phyloP scores from a whole-genome alignment of 345 rosid species.

The Atalantia buxifolia region DNA sequence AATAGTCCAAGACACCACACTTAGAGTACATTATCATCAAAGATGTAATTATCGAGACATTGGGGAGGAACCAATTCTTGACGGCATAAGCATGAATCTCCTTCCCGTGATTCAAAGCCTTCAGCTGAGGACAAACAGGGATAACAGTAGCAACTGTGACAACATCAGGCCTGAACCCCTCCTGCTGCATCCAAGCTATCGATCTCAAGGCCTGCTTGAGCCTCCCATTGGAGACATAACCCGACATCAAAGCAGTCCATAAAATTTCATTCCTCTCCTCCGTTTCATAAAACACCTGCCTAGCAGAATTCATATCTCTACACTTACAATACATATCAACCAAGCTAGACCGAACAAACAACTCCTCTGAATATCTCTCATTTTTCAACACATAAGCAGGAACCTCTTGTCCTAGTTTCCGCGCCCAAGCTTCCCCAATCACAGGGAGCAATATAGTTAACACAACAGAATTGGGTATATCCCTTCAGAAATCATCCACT shows the following conservation, averaged over 20 bases:
- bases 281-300: constrained; percentile 64
- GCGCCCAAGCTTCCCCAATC: constrained; percentile 57
- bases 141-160: constrained; percentile 72
- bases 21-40: constrained; percentile 85
- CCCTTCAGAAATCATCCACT: constrained; percentile 69
- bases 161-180: constrained; percentile 73
- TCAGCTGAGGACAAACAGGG: constrained; percentile 70
- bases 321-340: constrained; percentile 89
- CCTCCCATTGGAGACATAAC: constrained; percentile 70
- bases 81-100: constrained; percentile 82
- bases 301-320: constrained; percentile 63
- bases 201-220: constrained; percentile 84
- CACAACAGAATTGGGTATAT: constrained; percentile 65
- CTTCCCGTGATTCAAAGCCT: constrained; percentile 68
- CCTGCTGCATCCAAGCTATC: constrained; percentile 93
- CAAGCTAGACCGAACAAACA: constrained; percentile 63
- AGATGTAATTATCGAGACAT: constrained; percentile 66
- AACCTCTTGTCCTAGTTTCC: constrained; percentile 64
- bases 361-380: constrained; percentile 41
- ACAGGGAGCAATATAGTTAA: constrained; percentile 63
- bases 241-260: constrained; percentile 93
- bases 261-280: constrained; percentile 61
- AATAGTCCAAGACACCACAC: constrained; percentile 51
- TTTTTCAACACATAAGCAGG: constrained; percentile 66
- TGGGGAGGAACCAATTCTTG: constrained; percentile 67